Evolutionary conservation across 306 rosid genomes (phyloP).

Genomic region (Rosa chinensis): DNA sequence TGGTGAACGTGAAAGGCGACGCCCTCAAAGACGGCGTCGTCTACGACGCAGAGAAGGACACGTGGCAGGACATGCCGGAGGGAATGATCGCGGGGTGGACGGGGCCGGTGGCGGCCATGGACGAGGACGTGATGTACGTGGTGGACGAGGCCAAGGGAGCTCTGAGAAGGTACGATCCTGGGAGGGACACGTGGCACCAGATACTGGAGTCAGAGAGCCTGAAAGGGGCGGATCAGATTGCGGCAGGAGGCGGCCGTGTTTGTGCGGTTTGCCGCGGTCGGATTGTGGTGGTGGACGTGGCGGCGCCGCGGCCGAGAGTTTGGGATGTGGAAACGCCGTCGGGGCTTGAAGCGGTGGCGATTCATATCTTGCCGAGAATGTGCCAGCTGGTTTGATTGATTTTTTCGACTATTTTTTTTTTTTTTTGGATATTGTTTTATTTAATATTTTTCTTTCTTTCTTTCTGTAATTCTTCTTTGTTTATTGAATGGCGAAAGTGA

Average conservation of each 20-base stretch:
- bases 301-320: conserved; percentile 28
- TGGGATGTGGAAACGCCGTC: conserved; percentile 50
- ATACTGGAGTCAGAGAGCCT: conserved; percentile 40
- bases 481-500: neutral
- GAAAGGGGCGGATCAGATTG: conserved; percentile 64
- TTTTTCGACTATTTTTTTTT: neutral
- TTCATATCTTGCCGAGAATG: conserved; percentile 73
- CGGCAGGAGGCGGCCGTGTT: conserved; percentile 52
- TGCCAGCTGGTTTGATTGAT: neutral
- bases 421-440: neutral
- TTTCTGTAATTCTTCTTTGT: neutral
- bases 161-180: conserved; percentile 41
- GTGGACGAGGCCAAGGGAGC: conserved; percentile 62
- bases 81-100: conserved; percentile 84
- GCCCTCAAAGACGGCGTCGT: conserved; percentile 58
- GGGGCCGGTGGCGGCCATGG: conserved; percentile 93
- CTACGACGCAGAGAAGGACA: conserved; percentile 51
- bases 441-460: neutral
- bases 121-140: conserved; percentile 61
- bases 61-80: conserved; percentile 70
- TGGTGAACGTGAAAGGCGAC: conserved; percentile 77
- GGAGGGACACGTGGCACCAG: conserved; percentile 56
- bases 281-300: conserved; percentile 62
- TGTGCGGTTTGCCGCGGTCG: conserved; percentile 51
- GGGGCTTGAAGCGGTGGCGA: conserved; percentile 57